Evolutionary conservation across 768 basidiomycete genomes (phyloP), one percentile per base, ranked within the genome.

Genomic region (Suillus sp.): DNA sequence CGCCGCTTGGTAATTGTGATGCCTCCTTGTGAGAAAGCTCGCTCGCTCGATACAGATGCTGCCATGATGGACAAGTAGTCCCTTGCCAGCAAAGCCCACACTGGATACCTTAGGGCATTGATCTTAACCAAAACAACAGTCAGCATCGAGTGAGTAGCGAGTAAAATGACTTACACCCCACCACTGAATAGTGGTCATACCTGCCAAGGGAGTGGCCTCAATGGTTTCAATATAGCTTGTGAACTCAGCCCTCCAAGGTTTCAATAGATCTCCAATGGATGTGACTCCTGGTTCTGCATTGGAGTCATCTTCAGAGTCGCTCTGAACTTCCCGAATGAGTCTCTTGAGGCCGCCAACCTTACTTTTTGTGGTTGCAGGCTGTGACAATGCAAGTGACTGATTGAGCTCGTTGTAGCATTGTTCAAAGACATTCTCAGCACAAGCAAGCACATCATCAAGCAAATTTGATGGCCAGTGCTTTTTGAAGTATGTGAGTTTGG

Each of bases 41-140:
- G 68, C 64, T 81, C 76, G 66, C 75, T 77, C 3, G 76, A 79
- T 9, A 80, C 78, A 0, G 66, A 70, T 7, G 72, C 68, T 7
- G 75, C 73, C 76, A 79, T 78, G 25, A 81, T 74, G 2, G 77
- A 54, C 7, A 81, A 70, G 32, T 76, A 76, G 62, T 81, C 78
- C 7, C 68, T 63, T 6, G 79, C 78, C 3, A 80, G 68, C 0
- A 74, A 76, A 0, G 72, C 73, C 78, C 77, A 80, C 1, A 71
- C 69, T 3, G 73, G 77, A 63, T 75, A 75, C 0, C 67, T 61
- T 5, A 47, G 25, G 3, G 68, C 51, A 66, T 78, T 75, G 4
- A 65, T 43, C 42, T 43, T n/a, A 9, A 43, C n/a, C 1, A n/a
- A 20, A 20, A 43, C 18, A 16, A 40, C 38, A 14, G 5, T 40